Evolutionary conservation across 495 filamentous ascomycete genomes (phyloP), one percentile per base, ranked within the genome.

Genomic region (Usnea hakonensis): DNA sequence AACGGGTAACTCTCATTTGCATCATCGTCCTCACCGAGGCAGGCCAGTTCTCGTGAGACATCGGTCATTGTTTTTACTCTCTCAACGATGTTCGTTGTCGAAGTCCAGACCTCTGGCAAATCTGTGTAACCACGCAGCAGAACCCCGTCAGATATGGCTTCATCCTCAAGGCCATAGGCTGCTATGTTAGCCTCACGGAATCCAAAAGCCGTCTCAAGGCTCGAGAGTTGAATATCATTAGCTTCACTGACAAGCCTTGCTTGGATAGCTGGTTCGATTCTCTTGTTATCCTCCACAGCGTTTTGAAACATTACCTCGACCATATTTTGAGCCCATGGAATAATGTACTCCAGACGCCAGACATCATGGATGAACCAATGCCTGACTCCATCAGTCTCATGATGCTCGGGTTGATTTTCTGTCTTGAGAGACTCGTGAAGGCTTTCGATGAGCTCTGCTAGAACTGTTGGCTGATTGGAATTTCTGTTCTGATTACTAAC

Each of bases 291-390:
- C 38, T 74, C 46, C 73, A 68, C 41, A n/a, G 76, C 78, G 38
- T 81, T 77, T 23, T 82, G 78, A 64, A 85, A 88, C 40, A 84
- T 75, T 26, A 83, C 78, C 66, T 87, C 86, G 67, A 95, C 83
- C 21, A 86, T 79, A 64, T 89, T 80, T 60, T 85, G 87, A 9
- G 85, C 85, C 85, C 85, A 91, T 11, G 87, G 85, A 33, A 95
- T 77, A 52, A 93, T 81, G 64, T 87, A 79, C 57, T 92, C 86
- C 66, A 95, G 78, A 35, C 80, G 81, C 72, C 81, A 83, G 32
- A 91, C 81, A 68, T 93, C 90, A 64, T 84, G 82, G 59, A 90
- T 77, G 66, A 96, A 93, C 87, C 86, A 96, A 58, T 88, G 86
- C 4, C 90, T 82, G 13, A 95, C 82, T 9, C 78, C 76, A 67